Evolutionary conservation across 345 rosid species (phyloP), one percentile per base, ranked within the genome.

Genomic region (Garcia nutans): DNA sequence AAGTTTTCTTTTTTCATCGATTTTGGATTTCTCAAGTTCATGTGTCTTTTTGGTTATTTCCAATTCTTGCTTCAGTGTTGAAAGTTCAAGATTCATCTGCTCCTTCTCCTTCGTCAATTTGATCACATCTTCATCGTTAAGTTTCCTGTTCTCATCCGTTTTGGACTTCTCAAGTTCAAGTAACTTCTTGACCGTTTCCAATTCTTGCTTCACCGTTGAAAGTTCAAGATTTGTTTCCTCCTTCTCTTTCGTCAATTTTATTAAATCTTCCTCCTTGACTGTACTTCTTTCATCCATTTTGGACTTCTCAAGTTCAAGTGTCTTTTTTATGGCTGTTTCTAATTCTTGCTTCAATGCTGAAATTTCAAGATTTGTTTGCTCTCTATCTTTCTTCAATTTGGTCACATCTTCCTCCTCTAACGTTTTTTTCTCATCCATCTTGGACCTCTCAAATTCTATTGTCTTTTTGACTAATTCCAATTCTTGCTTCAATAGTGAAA

Each of bases 131-230:
- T 88, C 90, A 49, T 84, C 89, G 20, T 80, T 86, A 54, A 68
- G 62, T 74, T 73, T 87, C 80, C 70, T 81, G 73, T 79, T 82
- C 37, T 85, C 92, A 81, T 87, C 89, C 59, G 76, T 72, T 62
- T 85, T 83, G 24, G 80, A 74, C 79, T 84, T 87, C 68, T 87
- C 79, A 73, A 83, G 74, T 76, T 92, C 97, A 16, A 82, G 71
- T 10, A 76, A 81, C 80, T 77, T 84, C 78, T 82, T 84, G 22
- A 80, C 82, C n/a, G 37, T 60, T 65, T 79, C 76, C 20, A 75
- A 65, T 71, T 89, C 87, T 65, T 78, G 75, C 71, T 80, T 84
- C 73, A 82, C 20, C 26, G 77, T 62, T 24, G 75, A 76, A 49
- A 84, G 77, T 68, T 74, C 80, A 23, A 67, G 41, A 57, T 74